phyloP scores from a whole-genome alignment of 2,329 filamentous ascomycete genomes.

The Pestalotiopsis sp. region DNA sequence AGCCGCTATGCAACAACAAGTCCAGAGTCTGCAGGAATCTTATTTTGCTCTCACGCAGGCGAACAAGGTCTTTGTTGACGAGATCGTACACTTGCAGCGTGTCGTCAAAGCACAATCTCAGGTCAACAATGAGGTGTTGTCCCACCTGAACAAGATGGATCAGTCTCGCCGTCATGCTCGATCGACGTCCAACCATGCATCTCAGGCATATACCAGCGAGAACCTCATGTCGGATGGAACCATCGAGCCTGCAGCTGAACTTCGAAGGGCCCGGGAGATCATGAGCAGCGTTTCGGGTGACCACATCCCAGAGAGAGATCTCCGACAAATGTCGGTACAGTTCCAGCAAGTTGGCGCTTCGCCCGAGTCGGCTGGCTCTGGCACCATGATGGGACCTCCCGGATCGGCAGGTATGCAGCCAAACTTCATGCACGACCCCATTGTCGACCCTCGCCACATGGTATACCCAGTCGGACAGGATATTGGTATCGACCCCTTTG shows the following conservation, averaged over 20 bases:
- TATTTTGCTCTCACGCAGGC: slow-evolving; percentile 75
- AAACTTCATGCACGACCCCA: slow-evolving; percentile 52
- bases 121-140: slow-evolving; percentile 60
- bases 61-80: slow-evolving; percentile 64
- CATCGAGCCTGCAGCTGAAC: slow-evolving; percentile 51
- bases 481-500: slow-evolving; percentile 92
- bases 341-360: slow-evolving; percentile 55
- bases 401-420: slow-evolving; percentile 41
- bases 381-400: slow-evolving; percentile 60
- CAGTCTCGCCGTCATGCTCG: slow-evolving; percentile 46
- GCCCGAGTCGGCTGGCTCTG: slow-evolving; percentile 53
- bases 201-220: slow-evolving; percentile 35
- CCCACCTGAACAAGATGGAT: slow-evolving; percentile 54
- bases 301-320: slow-evolving; percentile 54
- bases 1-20: slow-evolving; percentile 87
- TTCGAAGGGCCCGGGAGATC: slow-evolving; percentile 60
- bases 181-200: slow-evolving; percentile 37
- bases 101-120: slow-evolving; percentile 61
- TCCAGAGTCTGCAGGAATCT: slow-evolving; percentile 83
- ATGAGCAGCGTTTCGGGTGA: slow-evolving; percentile 56
- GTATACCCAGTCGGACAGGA: slow-evolving; percentile 92
- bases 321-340: slow-evolving; percentile 56
- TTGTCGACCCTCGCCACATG: slow-evolving; percentile 64
- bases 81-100: slow-evolving; percentile 63
- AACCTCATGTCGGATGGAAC: slow-evolving; percentile 47